A percentile compares a stretch with the other conserved stretches of the same genome.
phyloP scores from a whole-genome alignment of 192 early-diverging fungal species.

The Obelidium mucronatum region DNA sequence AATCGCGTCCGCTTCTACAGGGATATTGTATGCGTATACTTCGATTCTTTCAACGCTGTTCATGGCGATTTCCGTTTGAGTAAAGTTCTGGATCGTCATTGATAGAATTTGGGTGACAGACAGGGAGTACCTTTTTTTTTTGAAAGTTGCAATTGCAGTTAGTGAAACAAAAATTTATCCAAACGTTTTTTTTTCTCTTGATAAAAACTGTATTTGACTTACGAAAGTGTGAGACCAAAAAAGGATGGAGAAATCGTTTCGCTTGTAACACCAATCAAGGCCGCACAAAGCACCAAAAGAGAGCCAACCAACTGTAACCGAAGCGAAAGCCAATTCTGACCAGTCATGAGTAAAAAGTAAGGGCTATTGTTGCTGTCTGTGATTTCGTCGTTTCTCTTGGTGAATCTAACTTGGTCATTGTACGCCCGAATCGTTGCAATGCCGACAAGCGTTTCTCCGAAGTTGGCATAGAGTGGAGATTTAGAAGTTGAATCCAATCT shows the following conservation, averaged over 20 bases:
- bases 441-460: constrained; percentile 81
- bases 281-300: constrained; percentile 76
- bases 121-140: too few relatives aligned
- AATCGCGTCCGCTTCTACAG: constrained; percentile 50
- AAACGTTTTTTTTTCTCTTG: too few relatives aligned
- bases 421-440: constrained; percentile 87
- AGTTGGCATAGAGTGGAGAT: constrained; percentile 71
- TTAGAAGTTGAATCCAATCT: constrained; percentile 46
- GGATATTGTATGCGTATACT: constrained; percentile 51
- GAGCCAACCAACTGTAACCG: constrained; percentile 84
- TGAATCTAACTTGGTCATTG: constrained; percentile 79
- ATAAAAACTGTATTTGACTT: too few relatives aligned
- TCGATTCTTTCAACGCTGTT: constrained; percentile 66
- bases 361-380: constrained; percentile 81
- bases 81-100: constrained; percentile 81
- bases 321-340: constrained; percentile 74
- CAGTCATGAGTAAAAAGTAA: constrained; percentile 75
- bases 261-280: constrained; percentile 72
- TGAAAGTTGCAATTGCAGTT: too few relatives aligned
- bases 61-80: constrained; percentile 68
- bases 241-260: constrained; percentile 64
- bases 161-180: too few relatives aligned
- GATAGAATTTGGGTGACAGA: constrained; percentile 81
- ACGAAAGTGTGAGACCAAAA: constrained; percentile 77
- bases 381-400: constrained; percentile 66